Conservation (phyloP, 495 filamentous ascomycete genomes). For the Hypoxylon lenormandii region DNA sequence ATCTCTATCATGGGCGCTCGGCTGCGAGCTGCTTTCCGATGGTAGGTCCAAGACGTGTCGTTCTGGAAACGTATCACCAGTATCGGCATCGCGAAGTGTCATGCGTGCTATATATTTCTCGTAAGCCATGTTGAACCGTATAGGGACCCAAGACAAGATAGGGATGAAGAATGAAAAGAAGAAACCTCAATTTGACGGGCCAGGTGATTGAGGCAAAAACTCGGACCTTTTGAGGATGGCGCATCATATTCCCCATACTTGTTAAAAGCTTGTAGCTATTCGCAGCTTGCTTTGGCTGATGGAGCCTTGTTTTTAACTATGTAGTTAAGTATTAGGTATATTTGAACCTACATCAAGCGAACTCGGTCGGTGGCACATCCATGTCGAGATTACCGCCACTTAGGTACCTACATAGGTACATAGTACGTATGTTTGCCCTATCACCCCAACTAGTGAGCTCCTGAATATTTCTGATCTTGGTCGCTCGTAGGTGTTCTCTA, state of each 20-base stretch:
- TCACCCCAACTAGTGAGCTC: no score
- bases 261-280: slow-evolving; percentile 27
- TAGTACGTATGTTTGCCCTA: no score
- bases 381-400: slow-evolving; percentile 27
- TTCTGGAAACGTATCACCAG: slow-evolving; percentile 38
- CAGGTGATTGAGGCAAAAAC: slow-evolving; percentile 18
- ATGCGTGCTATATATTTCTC: slow-evolving; percentile 31
- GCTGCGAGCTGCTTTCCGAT: slow-evolving; percentile 3
- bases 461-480: no score
- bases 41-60: slow-evolving; percentile 20
- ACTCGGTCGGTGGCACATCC: slow-evolving; percentile 31
- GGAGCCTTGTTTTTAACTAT: slow-evolving; percentile 38
- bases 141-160: not conserved
- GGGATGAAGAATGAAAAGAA: not conserved
- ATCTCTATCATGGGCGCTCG: slow-evolving; percentile 8
- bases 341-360: slow-evolving; percentile 27
- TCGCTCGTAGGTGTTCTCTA: no score
- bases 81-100: slow-evolving; percentile 16
- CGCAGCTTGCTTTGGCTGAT: slow-evolving; percentile 32
- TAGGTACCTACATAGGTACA: not conserved
- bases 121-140: slow-evolving; percentile 22
- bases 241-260: slow-evolving; percentile 25
- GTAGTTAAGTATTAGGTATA: slow-evolving; percentile 40
- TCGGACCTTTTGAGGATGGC: slow-evolving; percentile 10
- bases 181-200: not conserved